Base-by-base conservation (phyloP, 73 alveolate genomes). In the Stentor coeruleus region DNA sequence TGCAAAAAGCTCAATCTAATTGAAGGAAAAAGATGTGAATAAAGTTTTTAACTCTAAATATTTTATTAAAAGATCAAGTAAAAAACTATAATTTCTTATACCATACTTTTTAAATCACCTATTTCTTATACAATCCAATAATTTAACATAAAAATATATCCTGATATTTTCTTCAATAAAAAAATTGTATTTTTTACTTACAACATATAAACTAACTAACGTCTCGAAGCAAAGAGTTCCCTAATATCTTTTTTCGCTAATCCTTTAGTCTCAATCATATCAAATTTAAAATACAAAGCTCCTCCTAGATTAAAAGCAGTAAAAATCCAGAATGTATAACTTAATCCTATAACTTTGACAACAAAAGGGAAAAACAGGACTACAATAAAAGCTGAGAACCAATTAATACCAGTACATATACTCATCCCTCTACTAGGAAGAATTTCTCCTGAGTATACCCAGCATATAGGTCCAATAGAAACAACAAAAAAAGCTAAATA, bases 231-330 rank as follows among this genome's bases (percentile, higher is more conserved):
- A n/a, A n/a, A n/a, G n/a, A n/a, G n/a, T n/a, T n/a, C n/a, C n/a
- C n/a, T n/a, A n/a, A n/a, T n/a, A n/a, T 57, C 73, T 20, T n/a
- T 31, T 57, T 57, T 57, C 15, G 73, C 28, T 57, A 20, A 20
- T 57, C 73, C 73, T 57, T 57, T 57, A n/a, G 73, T 57, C 73
- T 57, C 73, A 31, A 57, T 57, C 2, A 57, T 20, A 31, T 57
- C 73, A 2, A 57, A 2, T 31, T 0, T 0, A n/a, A 57, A 57
- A 57, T 57, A 57, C 15, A 31, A 31, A 0, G 28, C 0, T 20
- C 73, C 28, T 57, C 15, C 15, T 0, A 57, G 15, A 31, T 31
- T 20, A 57, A 57, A 20, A 20, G 35, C 73, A 20, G 73, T 31
- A 2, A 20, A 57, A 2, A 57, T 20, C 0, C 15, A 57, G 28